phyloP scores from a whole-genome alignment of 1,284 basidiomycete genomes.

The Nidula niveotomentosa region DNA sequence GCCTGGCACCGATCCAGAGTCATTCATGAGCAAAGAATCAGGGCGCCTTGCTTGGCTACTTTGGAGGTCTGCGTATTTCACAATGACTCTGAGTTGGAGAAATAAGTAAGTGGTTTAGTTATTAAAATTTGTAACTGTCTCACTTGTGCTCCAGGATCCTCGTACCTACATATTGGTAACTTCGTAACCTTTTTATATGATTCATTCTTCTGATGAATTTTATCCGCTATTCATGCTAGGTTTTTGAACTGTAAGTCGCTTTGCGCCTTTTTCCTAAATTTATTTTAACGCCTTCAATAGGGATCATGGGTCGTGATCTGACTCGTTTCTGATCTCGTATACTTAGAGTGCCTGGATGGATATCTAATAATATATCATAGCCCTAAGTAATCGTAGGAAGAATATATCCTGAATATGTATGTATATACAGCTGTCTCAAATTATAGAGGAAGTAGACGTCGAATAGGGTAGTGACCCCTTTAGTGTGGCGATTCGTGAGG shows the following conservation, averaged over 20 bases:
- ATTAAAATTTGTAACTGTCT: not conserved
- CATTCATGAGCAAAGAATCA: conserved; percentile 62
- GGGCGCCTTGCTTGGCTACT: conserved; percentile 77
- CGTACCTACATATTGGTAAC: too few species aligned
- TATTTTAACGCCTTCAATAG: conserved; percentile 25
- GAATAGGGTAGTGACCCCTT: too few species aligned
- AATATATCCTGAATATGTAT: not conserved
- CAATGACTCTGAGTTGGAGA: conserved; percentile 72
- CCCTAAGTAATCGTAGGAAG: not conserved
- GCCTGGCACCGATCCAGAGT: conserved; percentile 42
- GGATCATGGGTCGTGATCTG: conserved; percentile 82
- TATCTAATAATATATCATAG: conserved; percentile 1
- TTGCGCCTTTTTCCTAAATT: conserved; percentile 4
- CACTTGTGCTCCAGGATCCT: not conserved
- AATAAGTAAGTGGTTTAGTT: conserved; percentile 57
- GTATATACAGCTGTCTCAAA: conserved; percentile 1
- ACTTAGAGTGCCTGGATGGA: not conserved
- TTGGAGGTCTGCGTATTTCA: conserved; percentile 82
- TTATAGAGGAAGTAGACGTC: not conserved
- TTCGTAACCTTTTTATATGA: not conserved
- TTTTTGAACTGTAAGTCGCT: conserved; percentile 53
- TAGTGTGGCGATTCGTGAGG: too few species aligned
- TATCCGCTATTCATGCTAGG: conserved; percentile 23
- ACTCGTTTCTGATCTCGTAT: conserved; percentile 61
- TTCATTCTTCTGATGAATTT: conserved; percentile 6